Percentiles rank a stretch among this genome's conserved stretches.
phyloP scores from a whole-genome alignment of 2,329 filamentous ascomycete genomes.

The Decorospora gaudefroyi region DNA sequence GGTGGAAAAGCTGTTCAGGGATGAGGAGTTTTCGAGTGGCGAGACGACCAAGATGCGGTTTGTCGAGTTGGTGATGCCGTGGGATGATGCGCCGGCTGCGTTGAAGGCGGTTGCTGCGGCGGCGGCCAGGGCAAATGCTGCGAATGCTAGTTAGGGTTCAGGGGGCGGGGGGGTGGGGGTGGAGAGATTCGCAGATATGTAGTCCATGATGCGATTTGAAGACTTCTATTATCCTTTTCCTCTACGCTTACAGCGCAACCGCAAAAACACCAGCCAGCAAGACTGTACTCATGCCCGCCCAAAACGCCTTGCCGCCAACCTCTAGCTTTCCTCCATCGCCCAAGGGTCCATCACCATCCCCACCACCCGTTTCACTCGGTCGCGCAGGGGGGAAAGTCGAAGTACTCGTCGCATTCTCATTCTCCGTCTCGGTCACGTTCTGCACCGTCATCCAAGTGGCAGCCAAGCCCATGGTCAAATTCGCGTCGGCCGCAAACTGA shows the following conservation, averaged over 20 bases:
- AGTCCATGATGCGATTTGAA: background rate
- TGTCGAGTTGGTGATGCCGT: conserved; percentile 81
- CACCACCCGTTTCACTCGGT: conserved; percentile 19
- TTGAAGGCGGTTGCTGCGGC: conserved; percentile 72
- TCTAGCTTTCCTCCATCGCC: conserved; percentile 16
- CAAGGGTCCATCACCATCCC: background rate
- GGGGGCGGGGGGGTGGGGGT: background rate
- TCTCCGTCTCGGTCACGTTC: conserved; percentile 32
- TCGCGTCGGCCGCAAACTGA: conserved; percentile 42
- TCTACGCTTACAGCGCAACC: conserved; percentile 23
- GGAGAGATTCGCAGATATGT: background rate
- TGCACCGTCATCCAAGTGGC: conserved; percentile 50
- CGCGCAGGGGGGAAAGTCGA: conserved; percentile 26
- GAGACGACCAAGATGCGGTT: conserved; percentile 62
- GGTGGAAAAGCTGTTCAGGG: conserved; percentile 66
- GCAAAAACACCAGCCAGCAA: conserved; percentile 28
- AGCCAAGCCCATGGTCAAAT: conserved; percentile 37
- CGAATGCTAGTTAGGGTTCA: conserved; percentile 18
- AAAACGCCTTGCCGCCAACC: conserved; percentile 12
- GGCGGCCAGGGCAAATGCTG: conserved; percentile 67
- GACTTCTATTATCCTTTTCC: background rate
- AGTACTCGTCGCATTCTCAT: conserved; percentile 21
- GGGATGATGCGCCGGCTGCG: conserved; percentile 73
- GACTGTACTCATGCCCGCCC: conserved; percentile 7
- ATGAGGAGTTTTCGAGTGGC: conserved; percentile 62